Conservation (phyloP, 768 basidiomycete genomes). For the Mycena chlorophos region DNA sequence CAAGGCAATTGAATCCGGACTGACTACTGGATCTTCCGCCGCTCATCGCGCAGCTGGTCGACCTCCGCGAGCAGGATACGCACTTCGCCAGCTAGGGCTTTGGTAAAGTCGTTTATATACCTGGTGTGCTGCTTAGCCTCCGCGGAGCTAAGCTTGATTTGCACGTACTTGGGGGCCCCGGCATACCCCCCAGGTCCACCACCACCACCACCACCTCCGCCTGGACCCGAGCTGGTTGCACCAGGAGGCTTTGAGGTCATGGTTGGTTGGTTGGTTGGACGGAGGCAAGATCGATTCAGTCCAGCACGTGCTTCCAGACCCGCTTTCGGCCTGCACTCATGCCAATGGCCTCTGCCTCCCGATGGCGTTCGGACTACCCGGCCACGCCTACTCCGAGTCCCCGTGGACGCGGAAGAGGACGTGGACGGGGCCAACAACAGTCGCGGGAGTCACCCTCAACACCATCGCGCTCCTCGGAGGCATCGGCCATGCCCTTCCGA, state of each 20-base stretch:
- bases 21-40: conserved; percentile 72
- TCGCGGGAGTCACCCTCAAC: not conserved
- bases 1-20: conserved; percentile 2
- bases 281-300: not conserved
- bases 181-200: conserved; percentile 14
- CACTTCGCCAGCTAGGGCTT: conserved; percentile 77
- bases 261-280: not conserved
- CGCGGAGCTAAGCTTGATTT: not conserved
- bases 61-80: conserved; percentile 78
- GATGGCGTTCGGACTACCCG: not conserved
- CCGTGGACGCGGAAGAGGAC: not conserved
- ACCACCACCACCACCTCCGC: not conserved
- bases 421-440: not conserved
- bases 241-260: conserved; percentile 1
- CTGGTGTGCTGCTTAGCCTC: conserved; percentile 22
- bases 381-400: not conserved
- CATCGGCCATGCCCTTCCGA: not conserved
- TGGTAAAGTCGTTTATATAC: conserved; percentile 84
- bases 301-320: not conserved
- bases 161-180: conserved; percentile 21
- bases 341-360: not conserved
- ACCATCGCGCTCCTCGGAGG: not conserved
- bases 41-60: conserved; percentile 76
- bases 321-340: not conserved
- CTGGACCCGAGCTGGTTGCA: no score